Evolutionary conservation across 2,329 filamentous ascomycete genomes (phyloP).

Genomic region (Ascocoryne sarcoides): DNA sequence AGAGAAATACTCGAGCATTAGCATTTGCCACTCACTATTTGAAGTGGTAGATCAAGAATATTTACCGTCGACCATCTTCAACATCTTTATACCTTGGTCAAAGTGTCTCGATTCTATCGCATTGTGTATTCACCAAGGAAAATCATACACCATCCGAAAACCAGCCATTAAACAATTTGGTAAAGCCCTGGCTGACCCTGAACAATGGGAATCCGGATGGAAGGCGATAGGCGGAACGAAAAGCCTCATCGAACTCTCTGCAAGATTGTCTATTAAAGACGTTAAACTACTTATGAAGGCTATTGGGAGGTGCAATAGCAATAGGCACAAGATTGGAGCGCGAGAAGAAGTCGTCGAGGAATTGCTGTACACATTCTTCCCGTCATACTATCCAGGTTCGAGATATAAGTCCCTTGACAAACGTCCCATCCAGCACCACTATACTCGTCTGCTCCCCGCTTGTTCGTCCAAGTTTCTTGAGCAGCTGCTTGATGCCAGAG

Average conservation of each 20-base stretch:
- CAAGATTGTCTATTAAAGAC: constrained; percentile 7
- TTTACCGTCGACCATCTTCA: constrained; percentile 3
- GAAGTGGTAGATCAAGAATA: constrained; percentile 3
- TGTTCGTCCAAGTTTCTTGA: constrained; percentile 7
- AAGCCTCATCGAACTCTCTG: constrained; percentile 5
- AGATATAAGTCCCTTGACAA: constrained; percentile 6
- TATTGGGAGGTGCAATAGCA: background rate
- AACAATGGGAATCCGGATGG: constrained; percentile 10
- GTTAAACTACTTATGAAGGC: constrained; percentile 4
- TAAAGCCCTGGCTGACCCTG: constrained; percentile 5
- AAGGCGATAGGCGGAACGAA: constrained; percentile 6
- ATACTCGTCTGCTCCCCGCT: constrained; percentile 7
- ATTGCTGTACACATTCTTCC: constrained; percentile 8
- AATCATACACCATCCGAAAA: constrained; percentile 5
- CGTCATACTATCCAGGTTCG: constrained; percentile 9
- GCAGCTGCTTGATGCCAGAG: constrained; percentile 3
- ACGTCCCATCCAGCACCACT: constrained; percentile 8
- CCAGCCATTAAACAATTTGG: constrained; percentile 9
- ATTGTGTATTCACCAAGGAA: constrained; percentile 4
- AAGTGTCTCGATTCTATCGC: constrained; percentile 2
- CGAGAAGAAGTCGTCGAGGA: constrained; percentile 9
- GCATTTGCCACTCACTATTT: constrained; percentile 5
- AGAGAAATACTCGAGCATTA: constrained; percentile 1
- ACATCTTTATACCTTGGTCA: constrained; percentile 5
- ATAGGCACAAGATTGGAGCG: background rate